Conservation (phyloP, 1,139 yeast species). For the Debaryomyces udenii region DNA sequence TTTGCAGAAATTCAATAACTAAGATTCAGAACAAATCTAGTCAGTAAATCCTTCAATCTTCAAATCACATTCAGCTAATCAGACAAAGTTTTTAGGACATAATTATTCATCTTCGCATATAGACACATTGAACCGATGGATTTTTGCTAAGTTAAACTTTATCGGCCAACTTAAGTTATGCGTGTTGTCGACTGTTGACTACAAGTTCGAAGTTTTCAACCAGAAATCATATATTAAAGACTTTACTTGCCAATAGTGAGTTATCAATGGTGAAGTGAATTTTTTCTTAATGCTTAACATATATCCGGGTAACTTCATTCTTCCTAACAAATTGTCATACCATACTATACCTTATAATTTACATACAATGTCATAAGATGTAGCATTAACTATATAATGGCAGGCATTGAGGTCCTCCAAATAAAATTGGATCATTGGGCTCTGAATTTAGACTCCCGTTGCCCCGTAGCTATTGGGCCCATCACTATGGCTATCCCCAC, state of each 20-base stretch:
- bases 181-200: constrained; percentile 19
- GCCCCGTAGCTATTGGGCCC: constrained; percentile 32
- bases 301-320: constrained; percentile 8
- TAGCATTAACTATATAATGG: too few relatives aligned
- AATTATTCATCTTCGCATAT: constrained; percentile 43
- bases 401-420: not conserved
- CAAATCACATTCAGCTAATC: constrained; percentile 13
- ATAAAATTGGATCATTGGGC: too few relatives aligned
- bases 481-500: constrained; percentile 37
- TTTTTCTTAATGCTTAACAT: not conserved
- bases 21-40: constrained; percentile 4
- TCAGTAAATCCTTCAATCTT: constrained; percentile 1
- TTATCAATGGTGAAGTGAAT: not conserved
- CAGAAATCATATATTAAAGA: constrained; percentile 6
- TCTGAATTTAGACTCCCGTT: constrained; percentile 12
- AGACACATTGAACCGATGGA: constrained; percentile 56
- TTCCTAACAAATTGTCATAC: too few relatives aligned
- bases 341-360: too few relatives aligned
- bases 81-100: constrained; percentile 9
- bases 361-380: too few relatives aligned
- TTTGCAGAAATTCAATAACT: not conserved
- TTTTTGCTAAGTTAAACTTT: constrained; percentile 27
- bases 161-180: constrained; percentile 54
- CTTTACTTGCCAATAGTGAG: not conserved
- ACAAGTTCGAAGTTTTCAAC: not conserved